phyloP scores from a whole-genome alignment of 139 green algal species.

The Picochlorum sp. region DNA sequence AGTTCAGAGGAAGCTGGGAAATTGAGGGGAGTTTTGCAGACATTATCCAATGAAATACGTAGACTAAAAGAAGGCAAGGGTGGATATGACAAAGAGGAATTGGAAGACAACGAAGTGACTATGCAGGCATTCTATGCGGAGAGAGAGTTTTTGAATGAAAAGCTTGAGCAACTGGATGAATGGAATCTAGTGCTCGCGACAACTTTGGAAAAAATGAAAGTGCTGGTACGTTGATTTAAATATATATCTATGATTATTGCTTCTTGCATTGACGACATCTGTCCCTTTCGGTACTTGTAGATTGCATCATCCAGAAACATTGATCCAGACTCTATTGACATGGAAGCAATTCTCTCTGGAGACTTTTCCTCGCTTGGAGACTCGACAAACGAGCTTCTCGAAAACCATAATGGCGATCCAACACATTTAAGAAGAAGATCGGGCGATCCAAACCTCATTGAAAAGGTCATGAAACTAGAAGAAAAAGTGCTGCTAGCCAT shows the following conservation, averaged over 20 bases:
- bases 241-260: slow-evolving; percentile 1
- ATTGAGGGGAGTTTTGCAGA: not conserved
- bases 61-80: not conserved
- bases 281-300: not conserved
- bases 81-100: not conserved
- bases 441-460: slow-evolving; percentile 26
- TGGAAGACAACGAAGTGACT: slow-evolving; percentile 18
- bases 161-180: slow-evolving; percentile 25
- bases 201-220: slow-evolving; percentile 11
- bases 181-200: slow-evolving; percentile 27
- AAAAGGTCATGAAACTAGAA: slow-evolving; percentile 35
- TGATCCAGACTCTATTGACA: slow-evolving; percentile 11
- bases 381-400: not conserved
- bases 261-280: not conserved
- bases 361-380: slow-evolving; percentile 2
- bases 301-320: slow-evolving; percentile 8
- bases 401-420: slow-evolving; percentile 2
- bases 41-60: not conserved
- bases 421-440: slow-evolving; percentile 11
- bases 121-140: slow-evolving; percentile 36
- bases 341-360: slow-evolving; percentile 15
- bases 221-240: slow-evolving; percentile 21
- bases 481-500: slow-evolving; percentile 34
- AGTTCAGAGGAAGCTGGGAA: not conserved
- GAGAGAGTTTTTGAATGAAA: slow-evolving; percentile 36